Conservation (phyloP, 2,329 filamentous ascomycete genomes). For the Xylariaceae sp. region DNA sequence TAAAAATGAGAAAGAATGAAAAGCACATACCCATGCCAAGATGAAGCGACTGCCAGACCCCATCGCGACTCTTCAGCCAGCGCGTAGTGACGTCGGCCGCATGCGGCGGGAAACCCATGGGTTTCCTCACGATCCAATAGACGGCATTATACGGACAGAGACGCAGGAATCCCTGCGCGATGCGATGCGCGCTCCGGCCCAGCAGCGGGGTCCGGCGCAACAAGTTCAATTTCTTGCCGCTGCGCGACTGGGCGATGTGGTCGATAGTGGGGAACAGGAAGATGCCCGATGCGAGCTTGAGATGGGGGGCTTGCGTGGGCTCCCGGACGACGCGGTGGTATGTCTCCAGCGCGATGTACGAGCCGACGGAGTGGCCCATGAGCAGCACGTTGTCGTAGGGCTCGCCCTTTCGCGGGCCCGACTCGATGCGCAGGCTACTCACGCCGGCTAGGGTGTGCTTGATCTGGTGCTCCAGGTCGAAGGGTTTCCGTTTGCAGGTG, state of each 20-base stretch:
- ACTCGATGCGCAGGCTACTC: constrained; percentile 29
- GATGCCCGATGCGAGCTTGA: constrained; percentile 49
- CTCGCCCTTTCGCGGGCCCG: constrained; percentile 30
- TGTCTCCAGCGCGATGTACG: constrained; percentile 66
- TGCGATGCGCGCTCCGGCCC: constrained; percentile 36
- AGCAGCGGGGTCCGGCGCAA: constrained; percentile 41
- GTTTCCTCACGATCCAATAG: constrained; percentile 37
- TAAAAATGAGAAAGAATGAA: background rate
- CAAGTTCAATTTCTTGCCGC: constrained; percentile 48
- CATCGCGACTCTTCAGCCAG: constrained; percentile 53
- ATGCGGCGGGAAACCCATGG: constrained; percentile 45
- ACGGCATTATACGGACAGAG: constrained; percentile 39
- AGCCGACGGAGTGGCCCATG: constrained; percentile 69
- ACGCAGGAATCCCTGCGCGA: constrained; percentile 39
- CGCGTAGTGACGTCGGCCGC: constrained; percentile 46
- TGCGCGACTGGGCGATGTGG: constrained; percentile 61
- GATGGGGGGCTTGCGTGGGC: constrained; percentile 31
- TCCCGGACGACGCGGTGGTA: constrained; percentile 51
- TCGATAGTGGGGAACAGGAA: constrained; percentile 70
- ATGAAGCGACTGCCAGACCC: constrained; percentile 55
- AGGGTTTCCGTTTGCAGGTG: constrained; percentile 38
- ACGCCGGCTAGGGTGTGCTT: constrained; percentile 38
- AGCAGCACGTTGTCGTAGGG: constrained; percentile 57
- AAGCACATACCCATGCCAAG: constrained; percentile 42
- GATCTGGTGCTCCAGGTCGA: constrained; percentile 51